phyloP scores from a whole-genome alignment of 345 rosid genomes.

The Ceriops decandra region DNA sequence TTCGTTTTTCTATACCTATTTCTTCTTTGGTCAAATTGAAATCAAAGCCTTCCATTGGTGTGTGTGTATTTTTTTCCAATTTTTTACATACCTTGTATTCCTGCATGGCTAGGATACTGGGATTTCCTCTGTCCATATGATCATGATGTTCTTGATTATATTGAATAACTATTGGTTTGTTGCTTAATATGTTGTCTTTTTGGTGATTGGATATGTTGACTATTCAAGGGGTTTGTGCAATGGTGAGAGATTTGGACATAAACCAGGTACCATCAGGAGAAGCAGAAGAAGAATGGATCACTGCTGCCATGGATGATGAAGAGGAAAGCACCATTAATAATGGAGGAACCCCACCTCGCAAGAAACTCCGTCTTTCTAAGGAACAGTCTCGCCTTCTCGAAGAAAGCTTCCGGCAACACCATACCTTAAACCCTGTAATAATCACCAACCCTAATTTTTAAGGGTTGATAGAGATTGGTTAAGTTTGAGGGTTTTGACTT shows the following conservation, averaged over 20 bases:
- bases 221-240: constrained; percentile 17
- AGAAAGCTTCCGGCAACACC: constrained; percentile 89
- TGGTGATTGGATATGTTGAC: neutral
- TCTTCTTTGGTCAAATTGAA: neutral
- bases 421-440: constrained; percentile 72
- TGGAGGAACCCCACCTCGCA: constrained; percentile 63
- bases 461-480: too few species aligned
- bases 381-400: constrained; percentile 95
- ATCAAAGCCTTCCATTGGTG: neutral
- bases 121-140: neutral
- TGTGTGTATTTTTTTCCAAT: neutral
- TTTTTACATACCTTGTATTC: neutral
- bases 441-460: neutral
- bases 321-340: constrained; percentile 36
- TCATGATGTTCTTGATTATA: neutral
- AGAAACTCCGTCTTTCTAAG: constrained; percentile 82
- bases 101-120: constrained; percentile 11
- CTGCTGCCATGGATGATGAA: constrained; percentile 42
- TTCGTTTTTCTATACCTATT: neutral
- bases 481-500: neutral
- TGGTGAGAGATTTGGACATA: constrained; percentile 60
- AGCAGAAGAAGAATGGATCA: constrained; percentile 45
- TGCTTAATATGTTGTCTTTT: neutral
- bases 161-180: neutral
- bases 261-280: constrained; percentile 52